Evolutionary conservation across 2,329 filamentous ascomycete genomes (phyloP), one percentile per base, ranked within the genome.

Genomic region (Pyricularia grisea): DNA sequence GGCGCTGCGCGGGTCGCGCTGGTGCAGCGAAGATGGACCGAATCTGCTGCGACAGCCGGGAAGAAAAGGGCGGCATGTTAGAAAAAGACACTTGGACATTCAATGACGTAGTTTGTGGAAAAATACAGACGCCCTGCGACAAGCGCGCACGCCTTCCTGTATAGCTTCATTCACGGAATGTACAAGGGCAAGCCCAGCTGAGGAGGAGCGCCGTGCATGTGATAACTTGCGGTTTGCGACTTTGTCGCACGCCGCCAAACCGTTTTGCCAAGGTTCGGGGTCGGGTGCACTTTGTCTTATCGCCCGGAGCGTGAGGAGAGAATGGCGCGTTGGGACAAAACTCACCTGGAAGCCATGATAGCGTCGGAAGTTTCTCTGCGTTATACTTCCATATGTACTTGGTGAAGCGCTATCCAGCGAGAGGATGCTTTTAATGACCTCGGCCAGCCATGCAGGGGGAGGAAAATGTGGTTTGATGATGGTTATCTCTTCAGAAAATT

Each of bases 1-100:
- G 73, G 89, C 88, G 76, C 87, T 90, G 76, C 90, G 83, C 75
- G 88, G 85, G 81, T 92, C 84, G 81, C 90, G 86, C 82, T 93
- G 90, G 78, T 92, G 90, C 71, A 92, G 86, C 73, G 85, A 85
- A 66, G 88, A 90, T 74, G 84, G 80, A 74, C 87, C 84, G 78
- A 92, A 92, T 82, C 90, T 91, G 71, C 66, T 67, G 20, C 25
- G 17, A 50, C 28, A 25, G 66, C 33, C 33, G 33, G 33, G 66
- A 25, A 25, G 14, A 42, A 36, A 42, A 28, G 23, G 30, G 27
- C 42, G 25, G 36, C 27, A n/a, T 23, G 65, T 50, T 28, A 67
- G 3, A 50, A 14, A 11, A 5, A 10, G 42, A 55, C 42, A 55
- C 42, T 61, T 61, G n/a, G 23, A 25, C 23, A 23, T 27, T 61